Evolutionary conservation across 108 stramenopile genomes (phyloP).

Genomic region (Mediolabrus comicus): DNA sequence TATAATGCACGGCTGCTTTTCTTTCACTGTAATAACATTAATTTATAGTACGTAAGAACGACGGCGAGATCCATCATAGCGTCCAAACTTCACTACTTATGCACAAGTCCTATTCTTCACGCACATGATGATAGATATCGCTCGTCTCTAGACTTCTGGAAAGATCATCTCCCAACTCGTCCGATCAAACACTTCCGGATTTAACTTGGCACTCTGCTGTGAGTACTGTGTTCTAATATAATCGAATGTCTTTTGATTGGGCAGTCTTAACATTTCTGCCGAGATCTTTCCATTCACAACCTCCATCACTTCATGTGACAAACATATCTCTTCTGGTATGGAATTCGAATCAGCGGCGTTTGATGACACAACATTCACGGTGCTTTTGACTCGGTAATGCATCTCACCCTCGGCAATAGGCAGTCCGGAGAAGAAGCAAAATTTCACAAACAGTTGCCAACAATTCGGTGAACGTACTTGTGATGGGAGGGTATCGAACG

Average conservation of each 20-base stretch:
- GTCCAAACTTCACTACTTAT: too few relatives aligned
- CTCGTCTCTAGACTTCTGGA: conserved; percentile 61
- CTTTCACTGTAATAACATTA: too few relatives aligned
- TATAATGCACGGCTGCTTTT: too few relatives aligned
- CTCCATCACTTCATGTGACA: conserved; percentile 86
- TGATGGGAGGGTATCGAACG: conserved; percentile 72
- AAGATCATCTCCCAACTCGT: conserved; percentile 74
- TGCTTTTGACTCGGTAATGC: conserved; percentile 76
- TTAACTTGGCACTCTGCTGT: conserved; percentile 77
- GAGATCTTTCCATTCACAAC: conserved; percentile 72
- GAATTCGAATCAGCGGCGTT: neutral
- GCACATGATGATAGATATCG: too few relatives aligned
- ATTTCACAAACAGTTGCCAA: conserved; percentile 80
- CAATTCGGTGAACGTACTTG: conserved; percentile 66
- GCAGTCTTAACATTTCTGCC: conserved; percentile 73
- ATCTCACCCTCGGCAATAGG: conserved; percentile 90
- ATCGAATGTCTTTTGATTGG: conserved; percentile 78
- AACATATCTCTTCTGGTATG: conserved; percentile 59
- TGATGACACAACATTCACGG: conserved; percentile 30
- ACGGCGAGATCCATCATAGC: too few relatives aligned
- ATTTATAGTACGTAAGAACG: too few relatives aligned
- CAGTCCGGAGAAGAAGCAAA: conserved; percentile 86
- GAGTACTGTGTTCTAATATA: conserved; percentile 76
- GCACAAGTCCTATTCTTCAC: too few relatives aligned
- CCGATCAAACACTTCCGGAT: conserved; percentile 70